A percentile compares a stretch with the other conserved stretches of the same genome.
These are phyloP conservation scores for Tricholoma matsutake DNA, from an alignment of 768 basidiomycete genomes.

Conservation along the genomic window DNA sequence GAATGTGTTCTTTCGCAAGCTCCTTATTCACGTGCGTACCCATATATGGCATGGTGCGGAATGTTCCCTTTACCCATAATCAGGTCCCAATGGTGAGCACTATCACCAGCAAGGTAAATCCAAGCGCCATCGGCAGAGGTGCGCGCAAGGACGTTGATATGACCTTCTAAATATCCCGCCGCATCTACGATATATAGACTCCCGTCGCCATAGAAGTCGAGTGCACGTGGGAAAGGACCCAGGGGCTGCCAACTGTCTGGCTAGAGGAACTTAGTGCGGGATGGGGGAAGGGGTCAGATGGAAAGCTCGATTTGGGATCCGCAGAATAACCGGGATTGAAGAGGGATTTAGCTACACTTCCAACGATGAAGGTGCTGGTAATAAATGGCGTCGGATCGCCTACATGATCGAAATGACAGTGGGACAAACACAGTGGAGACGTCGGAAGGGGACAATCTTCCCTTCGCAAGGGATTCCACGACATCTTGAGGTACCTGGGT, in stretches of 20 bases:
- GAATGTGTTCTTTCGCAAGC: slow-evolving; percentile 40
- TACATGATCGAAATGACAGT: slow-evolving; percentile 54
- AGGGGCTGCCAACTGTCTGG: slow-evolving; percentile 14
- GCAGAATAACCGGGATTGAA: slow-evolving; percentile 26
- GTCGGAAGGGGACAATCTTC: slow-evolving; percentile 42
- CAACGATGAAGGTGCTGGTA: slow-evolving; percentile 45
- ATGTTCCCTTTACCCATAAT: slow-evolving; percentile 44
- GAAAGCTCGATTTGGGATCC: too few species aligned
- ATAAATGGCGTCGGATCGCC: slow-evolving; percentile 47
- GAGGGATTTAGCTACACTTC: slow-evolving; percentile 33
- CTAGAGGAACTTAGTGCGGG: slow-evolving; percentile 14
- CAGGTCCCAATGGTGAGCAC: slow-evolving; percentile 53
- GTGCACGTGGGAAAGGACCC: slow-evolving; percentile 33
- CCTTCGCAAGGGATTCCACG: slow-evolving; percentile 45
- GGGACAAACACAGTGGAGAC: slow-evolving; percentile 48
- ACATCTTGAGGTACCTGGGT: slow-evolving; percentile 37
- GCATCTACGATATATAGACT: slow-evolving; percentile 57
- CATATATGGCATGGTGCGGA: slow-evolving; percentile 10
- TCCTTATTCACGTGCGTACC: slow-evolving; percentile 40
- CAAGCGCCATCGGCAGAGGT: slow-evolving; percentile 42
- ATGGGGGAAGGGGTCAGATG: slow-evolving; percentile 10
- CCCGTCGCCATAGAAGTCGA: slow-evolving; percentile 57
- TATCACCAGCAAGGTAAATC: slow-evolving; percentile 34
- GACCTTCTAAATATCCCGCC: slow-evolving; percentile 54
- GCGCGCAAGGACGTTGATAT: slow-evolving; percentile 52